Evolutionary conservation across 2,329 filamentous ascomycete genomes (phyloP).

Genomic region (Hymenoscyphus albidus): DNA sequence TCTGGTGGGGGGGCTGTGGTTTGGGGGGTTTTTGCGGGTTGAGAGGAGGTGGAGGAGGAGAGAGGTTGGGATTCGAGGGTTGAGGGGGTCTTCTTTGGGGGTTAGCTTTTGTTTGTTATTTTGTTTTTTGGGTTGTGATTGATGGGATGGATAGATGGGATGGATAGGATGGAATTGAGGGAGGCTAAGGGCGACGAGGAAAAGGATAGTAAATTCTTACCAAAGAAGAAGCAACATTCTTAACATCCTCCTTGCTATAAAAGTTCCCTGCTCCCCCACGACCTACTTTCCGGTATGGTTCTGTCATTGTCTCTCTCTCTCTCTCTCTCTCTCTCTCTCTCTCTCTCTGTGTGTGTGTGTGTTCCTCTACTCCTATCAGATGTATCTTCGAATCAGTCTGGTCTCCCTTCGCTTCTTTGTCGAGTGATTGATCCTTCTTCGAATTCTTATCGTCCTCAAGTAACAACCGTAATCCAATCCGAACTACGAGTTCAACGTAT

Average conservation of each 20-base stretch:
- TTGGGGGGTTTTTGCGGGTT: slow-evolving; percentile 31
- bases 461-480: no score
- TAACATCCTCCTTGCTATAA: slow-evolving; percentile 49
- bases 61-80: slow-evolving; percentile 34
- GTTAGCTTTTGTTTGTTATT: neutral
- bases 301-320: slow-evolving; percentile 15
- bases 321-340: neutral
- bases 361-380: neutral
- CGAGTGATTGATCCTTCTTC: no score
- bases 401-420: no score
- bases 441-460: no score
- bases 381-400: no score
- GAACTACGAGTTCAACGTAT: no score
- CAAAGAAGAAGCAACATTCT: slow-evolving; percentile 31
- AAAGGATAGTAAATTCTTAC: slow-evolving; percentile 9
- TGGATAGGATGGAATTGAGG: neutral
- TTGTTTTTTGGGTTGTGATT: neutral
- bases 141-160: no score
- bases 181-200: neutral
- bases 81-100: slow-evolving; percentile 5
- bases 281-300: slow-evolving; percentile 45
- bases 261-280: slow-evolving; percentile 64
- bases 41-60: slow-evolving; percentile 13
- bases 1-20: slow-evolving; percentile 30
- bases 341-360: neutral